A percentile compares a stretch with the other conserved stretches of the same genome.
phyloP scores from a whole-genome alignment of 805 yeast species.

The Spathaspora boniae region DNA sequence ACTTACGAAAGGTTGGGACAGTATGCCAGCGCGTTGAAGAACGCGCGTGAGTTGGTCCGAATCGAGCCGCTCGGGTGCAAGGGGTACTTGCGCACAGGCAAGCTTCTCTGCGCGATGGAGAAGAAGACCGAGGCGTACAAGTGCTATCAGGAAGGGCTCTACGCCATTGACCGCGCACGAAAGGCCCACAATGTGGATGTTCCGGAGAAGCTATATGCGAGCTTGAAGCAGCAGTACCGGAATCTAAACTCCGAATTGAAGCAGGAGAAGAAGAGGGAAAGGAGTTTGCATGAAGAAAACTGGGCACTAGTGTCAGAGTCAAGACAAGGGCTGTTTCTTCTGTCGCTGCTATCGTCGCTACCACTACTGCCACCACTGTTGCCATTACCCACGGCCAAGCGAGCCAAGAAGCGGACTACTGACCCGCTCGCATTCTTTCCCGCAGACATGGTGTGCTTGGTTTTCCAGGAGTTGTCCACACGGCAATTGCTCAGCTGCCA shows the following conservation, averaged over 20 bases:
- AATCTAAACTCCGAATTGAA: slow-evolving; percentile 18
- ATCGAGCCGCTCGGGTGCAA: slow-evolving; percentile 46
- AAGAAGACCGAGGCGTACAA: slow-evolving; percentile 33
- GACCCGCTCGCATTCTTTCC: slow-evolving; percentile 32
- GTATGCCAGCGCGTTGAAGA: slow-evolving; percentile 30
- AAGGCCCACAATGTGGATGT: slow-evolving; percentile 24
- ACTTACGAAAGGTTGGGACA: slow-evolving; percentile 40
- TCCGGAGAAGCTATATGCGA: slow-evolving; percentile 28
- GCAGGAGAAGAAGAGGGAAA: background rate
- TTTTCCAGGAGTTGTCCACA: slow-evolving; percentile 22
- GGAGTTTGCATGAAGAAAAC: too few species aligned
- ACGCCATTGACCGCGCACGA: slow-evolving; percentile 29
- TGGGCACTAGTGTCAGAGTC: too few species aligned
- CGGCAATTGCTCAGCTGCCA: slow-evolving; percentile 24
- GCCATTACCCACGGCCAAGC: background rate
- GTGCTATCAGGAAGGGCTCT: slow-evolving; percentile 34
- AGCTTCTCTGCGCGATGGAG: slow-evolving; percentile 24
- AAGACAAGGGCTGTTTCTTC: too few species aligned
- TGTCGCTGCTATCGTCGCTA: too few species aligned
- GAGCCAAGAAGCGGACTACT: background rate
- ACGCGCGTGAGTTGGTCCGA: slow-evolving; percentile 30
- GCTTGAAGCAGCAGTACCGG: slow-evolving; percentile 21
- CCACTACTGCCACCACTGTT: too few species aligned
- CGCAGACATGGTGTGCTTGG: slow-evolving; percentile 24
- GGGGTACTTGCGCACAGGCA: slow-evolving; percentile 46